phyloP scores from a whole-genome alignment of 495 filamentous ascomycete species.

The Aspergillus haitiensis region DNA sequence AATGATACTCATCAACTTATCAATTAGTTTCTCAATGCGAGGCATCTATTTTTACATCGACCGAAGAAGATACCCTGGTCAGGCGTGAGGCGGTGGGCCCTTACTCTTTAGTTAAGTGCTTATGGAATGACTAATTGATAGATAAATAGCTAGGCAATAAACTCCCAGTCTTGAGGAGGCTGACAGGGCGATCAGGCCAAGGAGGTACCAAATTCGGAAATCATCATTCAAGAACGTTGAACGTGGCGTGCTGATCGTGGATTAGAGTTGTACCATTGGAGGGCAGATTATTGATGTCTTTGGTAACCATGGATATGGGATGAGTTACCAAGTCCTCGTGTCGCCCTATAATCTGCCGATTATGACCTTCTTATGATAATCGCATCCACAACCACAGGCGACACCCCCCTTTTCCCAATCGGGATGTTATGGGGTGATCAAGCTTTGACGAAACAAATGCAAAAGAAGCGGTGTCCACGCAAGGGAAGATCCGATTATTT shows the following conservation, averaged over 20 bases:
- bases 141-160: neutral
- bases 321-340: conserved; percentile 3
- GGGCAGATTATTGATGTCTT: neutral
- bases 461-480: conserved; percentile 8
- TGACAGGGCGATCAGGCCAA: conserved; percentile 7
- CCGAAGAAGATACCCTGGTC: too few relatives aligned
- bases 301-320: conserved; percentile 4
- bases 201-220: conserved; percentile 1
- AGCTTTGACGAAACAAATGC: neutral
- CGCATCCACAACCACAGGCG: neutral
- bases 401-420: conserved; percentile 1
- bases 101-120: neutral
- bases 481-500: conserved; percentile 10
- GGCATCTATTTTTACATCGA: neutral
- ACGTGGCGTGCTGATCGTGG: conserved; percentile 22
- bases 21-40: neutral
- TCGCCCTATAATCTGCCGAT: conserved; percentile 3
- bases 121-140: conserved; percentile 2
- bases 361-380: neutral
- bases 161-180: conserved; percentile 15
- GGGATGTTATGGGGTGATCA: conserved; percentile 1
- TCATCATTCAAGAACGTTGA: conserved; percentile 16
- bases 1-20: too few relatives aligned
- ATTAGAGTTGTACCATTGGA: conserved; percentile 14
- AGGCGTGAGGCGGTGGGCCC: neutral